Conservation (phyloP, 2,329 filamentous ascomycete genomes). For the Rosellinia necatrix region DNA sequence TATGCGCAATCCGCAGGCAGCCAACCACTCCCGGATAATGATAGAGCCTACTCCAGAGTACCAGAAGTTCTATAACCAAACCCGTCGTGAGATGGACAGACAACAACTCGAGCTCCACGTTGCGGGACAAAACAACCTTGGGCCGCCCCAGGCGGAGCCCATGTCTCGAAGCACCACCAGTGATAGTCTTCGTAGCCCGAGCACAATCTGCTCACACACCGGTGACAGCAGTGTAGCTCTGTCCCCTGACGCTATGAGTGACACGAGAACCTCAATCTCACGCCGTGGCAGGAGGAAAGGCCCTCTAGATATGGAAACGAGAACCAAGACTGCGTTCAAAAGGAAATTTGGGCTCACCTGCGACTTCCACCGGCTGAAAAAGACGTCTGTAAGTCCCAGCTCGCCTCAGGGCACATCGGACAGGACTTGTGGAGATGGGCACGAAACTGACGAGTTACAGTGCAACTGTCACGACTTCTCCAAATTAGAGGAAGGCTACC, state of each 20-base stretch:
- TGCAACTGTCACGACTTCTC: constrained; percentile 41
- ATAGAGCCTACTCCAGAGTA: constrained; percentile 35
- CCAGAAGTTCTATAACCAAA: constrained; percentile 38
- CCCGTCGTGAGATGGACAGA: constrained; percentile 33
- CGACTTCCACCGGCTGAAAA: constrained; percentile 33
- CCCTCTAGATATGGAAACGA: constrained; percentile 33
- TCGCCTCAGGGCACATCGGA: background rate
- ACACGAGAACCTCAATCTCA: constrained; percentile 22
- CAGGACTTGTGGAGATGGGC: background rate
- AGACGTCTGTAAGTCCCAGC: constrained; percentile 33
- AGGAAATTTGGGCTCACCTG: constrained; percentile 39
- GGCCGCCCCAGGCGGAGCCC: constrained; percentile 28
- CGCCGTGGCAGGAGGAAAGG: constrained; percentile 38
- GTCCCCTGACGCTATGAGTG: constrained; percentile 19
- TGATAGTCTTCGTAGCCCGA: constrained; percentile 30
- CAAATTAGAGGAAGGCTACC: constrained; percentile 37
- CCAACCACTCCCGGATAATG: constrained; percentile 23
- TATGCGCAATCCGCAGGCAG: constrained; percentile 22
- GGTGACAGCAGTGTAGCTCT: constrained; percentile 24
- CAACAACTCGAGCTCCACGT: constrained; percentile 30
- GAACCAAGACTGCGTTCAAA: constrained; percentile 38
- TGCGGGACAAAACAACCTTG: constrained; percentile 30
- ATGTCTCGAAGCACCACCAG: constrained; percentile 30
- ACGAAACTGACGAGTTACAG: constrained; percentile 30
- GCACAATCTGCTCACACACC: constrained; percentile 31